Base-by-base conservation (phyloP, 768 basidiomycete species). In the Mycena amicta region DNA sequence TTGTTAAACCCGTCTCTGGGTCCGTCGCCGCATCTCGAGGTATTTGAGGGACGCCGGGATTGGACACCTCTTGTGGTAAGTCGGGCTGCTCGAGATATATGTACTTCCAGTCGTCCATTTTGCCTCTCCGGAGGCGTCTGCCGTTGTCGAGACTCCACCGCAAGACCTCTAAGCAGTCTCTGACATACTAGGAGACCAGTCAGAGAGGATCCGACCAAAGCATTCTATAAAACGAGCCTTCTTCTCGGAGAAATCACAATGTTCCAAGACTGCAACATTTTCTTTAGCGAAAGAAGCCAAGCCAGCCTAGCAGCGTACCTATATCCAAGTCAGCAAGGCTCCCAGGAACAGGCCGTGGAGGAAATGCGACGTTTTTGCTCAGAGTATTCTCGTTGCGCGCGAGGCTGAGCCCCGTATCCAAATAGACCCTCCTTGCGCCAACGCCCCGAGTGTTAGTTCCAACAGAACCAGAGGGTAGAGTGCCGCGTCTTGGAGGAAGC, bases 101-200 rank as follows among this genome's bases (percentile, higher is more conserved):
- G 68, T 98, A 94, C 67, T 87, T 89, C 92, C 92, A 96, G 52
- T 88, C 82, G 62, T 91, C 86, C 70, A 88, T 79, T 64, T 85
- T 86, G 1, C 88, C 90, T 63, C 94, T 79, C 61, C 93, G 79
- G 28, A 93, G 71, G 20, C 86, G 83, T 41, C 85, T 85, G 15
- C 86, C 89, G 51, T 89, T 88, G 69, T 99, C 95, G 45, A 98
- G 80, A 3, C 95, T 96, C 13, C 95, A 77, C n/a, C 96, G 85
- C 26, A 99, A 82, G 45, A 96, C 88, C 72, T 98, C 95, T 39
- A 99, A 79, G 67, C 97, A 99, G 70, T 98, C 97, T 39, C 96
- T 87, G n/a, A 98, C 96, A 75, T 92, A 95, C 92, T 97, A 69
- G 28, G 43, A 70, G 57, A 52, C 52, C 53, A 54, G 61, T 66